Evolutionary conservation across 495 filamentous ascomycete species (phyloP).

Genomic region (Talaromyces stipitatus): DNA sequence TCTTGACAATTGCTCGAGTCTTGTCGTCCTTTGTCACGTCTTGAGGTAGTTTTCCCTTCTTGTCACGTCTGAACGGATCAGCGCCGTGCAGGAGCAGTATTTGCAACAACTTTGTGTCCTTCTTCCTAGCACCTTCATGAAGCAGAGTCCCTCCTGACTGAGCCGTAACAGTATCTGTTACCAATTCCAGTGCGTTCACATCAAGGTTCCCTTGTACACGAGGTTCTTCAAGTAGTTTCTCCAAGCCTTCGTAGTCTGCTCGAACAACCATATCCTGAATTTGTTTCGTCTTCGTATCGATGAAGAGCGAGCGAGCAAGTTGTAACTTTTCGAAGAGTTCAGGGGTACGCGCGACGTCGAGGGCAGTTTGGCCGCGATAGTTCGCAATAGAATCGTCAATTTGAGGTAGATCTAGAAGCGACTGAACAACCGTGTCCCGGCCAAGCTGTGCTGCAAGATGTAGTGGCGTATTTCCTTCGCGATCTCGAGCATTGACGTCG

Average conservation of each 20-base stretch:
- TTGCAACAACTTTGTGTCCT: constrained; percentile 77
- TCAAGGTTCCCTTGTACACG: constrained; percentile 78
- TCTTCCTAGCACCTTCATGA: constrained; percentile 86
- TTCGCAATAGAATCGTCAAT: constrained; percentile 92
- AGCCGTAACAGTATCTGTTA: constrained; percentile 67
- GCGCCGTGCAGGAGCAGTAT: constrained; percentile 88
- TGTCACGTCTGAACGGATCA: constrained; percentile 93
- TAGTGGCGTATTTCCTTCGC: constrained; percentile 87
- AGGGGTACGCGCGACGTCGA: constrained; percentile 83
- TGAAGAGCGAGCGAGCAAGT: constrained; percentile 80
- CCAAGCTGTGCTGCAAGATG: constrained; percentile 83
- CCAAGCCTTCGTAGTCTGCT: constrained; percentile 67
- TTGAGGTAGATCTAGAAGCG: constrained; percentile 68
- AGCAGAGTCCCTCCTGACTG: constrained; percentile 80
- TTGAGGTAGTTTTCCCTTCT: constrained; percentile 90
- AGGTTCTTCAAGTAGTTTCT: constrained; percentile 73
- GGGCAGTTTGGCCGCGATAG: constrained; percentile 73
- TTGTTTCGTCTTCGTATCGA: constrained; percentile 75
- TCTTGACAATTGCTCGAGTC: constrained; percentile 79
- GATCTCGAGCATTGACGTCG: constrained; percentile 84
- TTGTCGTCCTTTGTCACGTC: constrained; percentile 95
- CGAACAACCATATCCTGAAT: constrained; percentile 68
- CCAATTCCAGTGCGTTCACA: constrained; percentile 82
- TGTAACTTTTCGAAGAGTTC: constrained; percentile 96
- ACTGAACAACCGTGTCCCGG: constrained; percentile 64